A percentile compares a stretch with the other conserved stretches of the same genome.
These are phyloP conservation scores for Hirsutella rhossiliensis DNA, from an alignment of 2,329 filamentous ascomycete genomes.

Conservation along the genomic window DNA sequence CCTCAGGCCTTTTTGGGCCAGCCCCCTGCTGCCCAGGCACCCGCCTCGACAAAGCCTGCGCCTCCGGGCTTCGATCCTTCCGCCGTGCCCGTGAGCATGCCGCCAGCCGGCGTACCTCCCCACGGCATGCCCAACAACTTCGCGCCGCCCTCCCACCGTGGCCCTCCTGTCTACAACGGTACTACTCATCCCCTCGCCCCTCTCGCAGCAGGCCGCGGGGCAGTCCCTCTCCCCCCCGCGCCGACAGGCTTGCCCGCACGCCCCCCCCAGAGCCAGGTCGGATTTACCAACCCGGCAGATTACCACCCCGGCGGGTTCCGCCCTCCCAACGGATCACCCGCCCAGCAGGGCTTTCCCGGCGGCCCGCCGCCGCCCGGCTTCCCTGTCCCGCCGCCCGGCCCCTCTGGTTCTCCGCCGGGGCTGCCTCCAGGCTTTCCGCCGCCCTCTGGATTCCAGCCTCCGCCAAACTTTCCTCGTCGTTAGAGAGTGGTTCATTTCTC, in stretches of 20 bases:
- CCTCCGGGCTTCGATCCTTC: conserved; percentile 22
- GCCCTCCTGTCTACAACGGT: conserved; percentile 22
- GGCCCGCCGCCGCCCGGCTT: conserved; percentile 28
- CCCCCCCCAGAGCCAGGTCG: conserved; percentile 32
- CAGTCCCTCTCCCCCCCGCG: conserved; percentile 31
- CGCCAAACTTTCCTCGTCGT: conserved; percentile 25
- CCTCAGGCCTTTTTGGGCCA: conserved; percentile 56
- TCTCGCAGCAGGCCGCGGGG: conserved; percentile 14
- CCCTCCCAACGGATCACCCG: conserved; percentile 24
- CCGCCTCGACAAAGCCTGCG: conserved; percentile 6
- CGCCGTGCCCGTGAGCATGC: conserved; percentile 13
- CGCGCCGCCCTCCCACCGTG: conserved; percentile 17
- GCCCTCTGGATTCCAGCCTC: conserved; percentile 29
- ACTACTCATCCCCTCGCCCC: conserved; percentile 12
- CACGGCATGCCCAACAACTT: conserved; percentile 25
- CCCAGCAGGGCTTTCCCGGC: conserved; percentile 25
- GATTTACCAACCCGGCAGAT: conserved; percentile 33
- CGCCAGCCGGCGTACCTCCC: conserved; percentile 12
- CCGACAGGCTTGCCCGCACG: conserved; percentile 38
- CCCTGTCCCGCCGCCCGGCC: conserved; percentile 21
- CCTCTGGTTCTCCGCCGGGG: conserved; percentile 21
- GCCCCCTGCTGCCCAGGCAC: conserved; percentile 4
- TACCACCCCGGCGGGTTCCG: conserved; percentile 33
- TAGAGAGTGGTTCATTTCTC: background rate
- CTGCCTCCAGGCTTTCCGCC: conserved; percentile 34